Percentiles rank a stretch among this genome's conserved stretches.
phyloP scores from a whole-genome alignment of 495 filamentous ascomycete species.

The Pseudevernia furfuracea region DNA sequence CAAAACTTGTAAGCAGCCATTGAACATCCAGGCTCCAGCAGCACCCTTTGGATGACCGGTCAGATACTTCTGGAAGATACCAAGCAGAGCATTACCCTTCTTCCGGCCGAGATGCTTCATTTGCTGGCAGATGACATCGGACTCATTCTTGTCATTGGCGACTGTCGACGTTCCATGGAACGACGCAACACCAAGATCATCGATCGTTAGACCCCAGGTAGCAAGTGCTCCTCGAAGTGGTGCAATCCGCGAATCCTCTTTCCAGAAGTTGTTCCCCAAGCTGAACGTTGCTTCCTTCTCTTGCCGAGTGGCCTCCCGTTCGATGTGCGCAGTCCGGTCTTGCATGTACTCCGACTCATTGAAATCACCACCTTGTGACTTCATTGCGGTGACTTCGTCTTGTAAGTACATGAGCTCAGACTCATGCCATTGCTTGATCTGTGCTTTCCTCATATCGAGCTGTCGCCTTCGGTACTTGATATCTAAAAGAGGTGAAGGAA shows the following conservation, averaged over 20 bases:
- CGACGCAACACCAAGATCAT: slow-evolving; percentile 88
- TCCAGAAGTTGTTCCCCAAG: slow-evolving; percentile 98
- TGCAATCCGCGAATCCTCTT: slow-evolving; percentile 84
- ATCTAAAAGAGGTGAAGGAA: slow-evolving; percentile 89
- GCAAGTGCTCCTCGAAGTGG: slow-evolving; percentile 90
- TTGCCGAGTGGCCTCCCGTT: slow-evolving; percentile 81
- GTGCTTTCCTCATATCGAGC: slow-evolving; percentile 80
- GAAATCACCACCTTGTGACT: slow-evolving; percentile 62
- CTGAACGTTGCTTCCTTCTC: slow-evolving; percentile 85
- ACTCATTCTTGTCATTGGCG: slow-evolving; percentile 99
- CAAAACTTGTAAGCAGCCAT: slow-evolving; percentile 90
- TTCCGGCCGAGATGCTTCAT: slow-evolving; percentile 86
- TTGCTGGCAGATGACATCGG: slow-evolving; percentile 94
- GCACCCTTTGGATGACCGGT: slow-evolving; percentile 99
- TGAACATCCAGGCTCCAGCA: slow-evolving; percentile 99
- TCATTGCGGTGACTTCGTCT: slow-evolving; percentile 85
- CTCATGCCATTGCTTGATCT: slow-evolving; percentile 94
- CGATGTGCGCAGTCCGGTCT: slow-evolving; percentile 77
- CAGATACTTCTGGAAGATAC: slow-evolving; percentile 99
- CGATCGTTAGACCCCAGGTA: slow-evolving; percentile 96
- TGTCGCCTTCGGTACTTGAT: slow-evolving; percentile 95
- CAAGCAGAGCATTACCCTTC: slow-evolving; percentile 92
- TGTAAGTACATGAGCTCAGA: slow-evolving; percentile 87
- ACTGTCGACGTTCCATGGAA: slow-evolving; percentile 99
- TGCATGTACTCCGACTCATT: slow-evolving; percentile 77